Conservation (phyloP, 345 rosid genomes). For the Salix koriyanagi region DNA sequence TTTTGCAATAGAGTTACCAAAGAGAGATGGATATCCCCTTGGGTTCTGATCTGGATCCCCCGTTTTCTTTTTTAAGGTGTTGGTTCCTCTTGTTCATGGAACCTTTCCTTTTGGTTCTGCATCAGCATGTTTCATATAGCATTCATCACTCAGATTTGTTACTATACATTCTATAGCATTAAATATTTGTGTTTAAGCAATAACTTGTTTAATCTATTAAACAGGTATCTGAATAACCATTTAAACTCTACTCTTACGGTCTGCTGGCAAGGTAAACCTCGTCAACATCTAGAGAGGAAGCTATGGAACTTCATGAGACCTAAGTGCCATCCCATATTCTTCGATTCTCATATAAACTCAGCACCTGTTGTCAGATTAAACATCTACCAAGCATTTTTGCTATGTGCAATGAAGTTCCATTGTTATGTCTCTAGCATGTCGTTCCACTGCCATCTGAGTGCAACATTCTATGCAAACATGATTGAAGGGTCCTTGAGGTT, state of each 20-base stretch:
- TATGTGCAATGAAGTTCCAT: conserved; percentile 83
- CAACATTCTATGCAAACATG: conserved; percentile 31
- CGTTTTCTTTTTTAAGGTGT: background rate
- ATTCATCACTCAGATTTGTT: background rate
- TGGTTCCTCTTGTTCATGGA: background rate
- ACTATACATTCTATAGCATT: background rate
- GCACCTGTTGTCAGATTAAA: conserved; percentile 61
- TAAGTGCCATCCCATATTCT: conserved; percentile 74
- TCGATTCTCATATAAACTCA: conserved; percentile 74
- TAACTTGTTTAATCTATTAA: conserved; percentile 6
- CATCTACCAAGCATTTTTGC: conserved; percentile 68
- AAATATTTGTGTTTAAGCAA: background rate
- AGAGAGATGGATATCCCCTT: background rate
- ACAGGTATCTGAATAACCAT: conserved; percentile 68
- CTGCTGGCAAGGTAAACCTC: conserved; percentile 54
- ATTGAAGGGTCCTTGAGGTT: conserved; percentile 61
- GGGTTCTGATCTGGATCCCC: background rate
- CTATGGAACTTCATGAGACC: conserved; percentile 56
- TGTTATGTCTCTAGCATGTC: conserved; percentile 55
- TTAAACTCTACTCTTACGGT: conserved; percentile 59
- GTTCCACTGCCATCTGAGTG: conserved; percentile 41
- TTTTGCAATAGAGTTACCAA: background rate
- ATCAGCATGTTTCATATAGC: background rate
- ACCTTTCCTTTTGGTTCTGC: background rate
- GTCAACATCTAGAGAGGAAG: conserved; percentile 36